These are phyloP conservation scores for Diversispora eburnea DNA, from an alignment of 192 early-diverging fungal species.

Conservation along the genomic window DNA sequence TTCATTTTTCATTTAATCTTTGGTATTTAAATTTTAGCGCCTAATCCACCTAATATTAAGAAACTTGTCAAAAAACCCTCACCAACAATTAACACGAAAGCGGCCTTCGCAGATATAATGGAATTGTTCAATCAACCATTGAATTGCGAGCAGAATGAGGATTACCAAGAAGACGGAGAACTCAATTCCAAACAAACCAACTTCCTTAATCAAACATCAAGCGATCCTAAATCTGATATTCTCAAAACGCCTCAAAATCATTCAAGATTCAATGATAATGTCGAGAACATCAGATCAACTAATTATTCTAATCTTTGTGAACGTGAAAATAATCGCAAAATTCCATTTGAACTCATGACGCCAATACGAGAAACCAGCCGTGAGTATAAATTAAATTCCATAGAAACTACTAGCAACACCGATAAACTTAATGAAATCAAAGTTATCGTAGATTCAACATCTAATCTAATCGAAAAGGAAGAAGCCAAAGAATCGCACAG, in stretches of 20 bases:
- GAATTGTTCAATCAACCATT: conserved; percentile 23
- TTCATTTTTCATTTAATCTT: not conserved
- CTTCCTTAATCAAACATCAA: not conserved
- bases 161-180: not conserved
- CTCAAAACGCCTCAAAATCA: not conserved
- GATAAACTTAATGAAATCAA: too few species aligned
- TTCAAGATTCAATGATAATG: not conserved
- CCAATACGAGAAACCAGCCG: conserved; percentile 15
- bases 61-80: conserved; percentile 20
- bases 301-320: not conserved
- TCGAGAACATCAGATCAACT: not conserved
- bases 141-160: not conserved
- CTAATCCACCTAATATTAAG: not conserved
- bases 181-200: not conserved
- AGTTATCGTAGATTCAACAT: not conserved
- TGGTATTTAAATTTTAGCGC: not conserved
- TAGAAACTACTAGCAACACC: not conserved
- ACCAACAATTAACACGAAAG: conserved; percentile 22
- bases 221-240: not conserved
- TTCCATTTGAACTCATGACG: conserved; percentile 15
- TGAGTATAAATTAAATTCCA: conserved; percentile 9
- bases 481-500: not conserved
- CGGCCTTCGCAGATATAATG: conserved; percentile 20
- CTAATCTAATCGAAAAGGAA: not conserved
- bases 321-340: not conserved